A percentile compares a stretch with the other conserved stretches of the same genome.
Evolutionary conservation across 352 stramenopile genomes (phyloP).

Genomic region (Pythium guiyangense): DNA sequence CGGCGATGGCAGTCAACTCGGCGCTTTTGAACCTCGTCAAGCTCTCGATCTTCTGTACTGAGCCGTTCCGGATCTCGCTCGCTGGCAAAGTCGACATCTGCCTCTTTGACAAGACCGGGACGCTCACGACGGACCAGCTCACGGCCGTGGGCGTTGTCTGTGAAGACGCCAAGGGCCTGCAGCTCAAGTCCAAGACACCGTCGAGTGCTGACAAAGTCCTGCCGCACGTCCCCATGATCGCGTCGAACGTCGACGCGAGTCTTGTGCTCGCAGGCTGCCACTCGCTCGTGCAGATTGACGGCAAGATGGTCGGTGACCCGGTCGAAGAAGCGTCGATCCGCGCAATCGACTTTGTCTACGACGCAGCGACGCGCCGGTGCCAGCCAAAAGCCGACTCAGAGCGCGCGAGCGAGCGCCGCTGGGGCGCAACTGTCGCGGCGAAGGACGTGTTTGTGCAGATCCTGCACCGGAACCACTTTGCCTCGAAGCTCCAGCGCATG

Average conservation of each 20-base stretch:
- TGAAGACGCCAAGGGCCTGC: constrained; percentile 43
- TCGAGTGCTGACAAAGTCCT: constrained; percentile 41
- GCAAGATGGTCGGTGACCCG: constrained; percentile 95
- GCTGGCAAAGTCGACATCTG: constrained; percentile 96
- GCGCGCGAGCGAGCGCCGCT: constrained; percentile 61
- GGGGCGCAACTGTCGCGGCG: constrained; percentile 57
- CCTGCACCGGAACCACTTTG: constrained; percentile 94
- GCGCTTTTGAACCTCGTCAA: constrained; percentile 94
- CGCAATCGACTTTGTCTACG: constrained; percentile 93
- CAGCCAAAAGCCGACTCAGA: constrained; percentile 72
- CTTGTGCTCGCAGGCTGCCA: constrained; percentile 92
- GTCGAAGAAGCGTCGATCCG: constrained; percentile 97
- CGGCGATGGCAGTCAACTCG: constrained; percentile 96
- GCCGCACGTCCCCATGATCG: constrained; percentile 79
- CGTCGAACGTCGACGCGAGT: constrained; percentile 72
- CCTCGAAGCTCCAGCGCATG: constrained; percentile 96
- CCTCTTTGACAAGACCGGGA: constrained; percentile 99
- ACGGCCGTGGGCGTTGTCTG: constrained; percentile 91
- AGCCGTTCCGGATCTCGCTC: constrained; percentile 97
- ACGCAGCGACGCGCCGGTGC: constrained; percentile 66
- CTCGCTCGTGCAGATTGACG: constrained; percentile 97
- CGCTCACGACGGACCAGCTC: constrained; percentile 96
- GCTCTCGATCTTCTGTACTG: constrained; percentile 96
- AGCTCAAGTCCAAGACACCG: constrained; percentile 21
- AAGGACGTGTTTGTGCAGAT: constrained; percentile 89